Evolutionary conservation across 345 rosid genomes (phyloP), one percentile per base, ranked within the genome.

Genomic region (Cochlearia excelsa): DNA sequence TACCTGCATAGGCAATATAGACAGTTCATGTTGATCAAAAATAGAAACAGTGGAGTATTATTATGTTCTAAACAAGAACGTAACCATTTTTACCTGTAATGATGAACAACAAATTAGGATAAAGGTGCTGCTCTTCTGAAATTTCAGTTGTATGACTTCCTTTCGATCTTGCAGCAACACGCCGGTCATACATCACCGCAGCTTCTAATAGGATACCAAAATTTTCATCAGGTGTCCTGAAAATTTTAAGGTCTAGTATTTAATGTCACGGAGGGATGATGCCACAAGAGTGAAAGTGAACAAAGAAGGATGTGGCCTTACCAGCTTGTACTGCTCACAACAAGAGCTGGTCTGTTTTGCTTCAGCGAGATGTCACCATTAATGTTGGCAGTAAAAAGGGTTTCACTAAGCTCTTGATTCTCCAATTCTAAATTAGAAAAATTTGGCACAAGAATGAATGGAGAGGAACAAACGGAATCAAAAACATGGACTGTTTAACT

Each of bases 311-410:
- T 65, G 46, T 55, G 65, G 16, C 84, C 54, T 77, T 67, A 93
- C 99, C 99, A 93, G 79, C 97, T 93, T 56, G 99, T 93, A 72
- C 99, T 93, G 81, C 97, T 93, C 51, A 93, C 92, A 30, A 93
- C 79, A 79, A 93, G 92, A 33, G 95, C 99, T 35, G 95, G 97
- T 64, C 94, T 84, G 57, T 79, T 82, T 45, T 69, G 77, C 81
- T 85, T 93, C 60, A 80, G 75, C 26, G 59, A 69, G 67, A 84
- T 54, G 52, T 54, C 72, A 52, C 63, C 51, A 70, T 70, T 79
- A 38, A 16, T 65, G 45, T 68, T 68, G 46, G 67, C 55, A 23
- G 95, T 89, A 67, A 93, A 84, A 45, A 82, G 67, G 47, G 91
- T 85, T 76, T 87, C 94, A 55, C 71, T 61, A 35, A 59, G 44